These are phyloP conservation scores for Candida xiaguanensis DNA, from an alignment of 805 yeast genomes.

Conservation along the genomic window DNA sequence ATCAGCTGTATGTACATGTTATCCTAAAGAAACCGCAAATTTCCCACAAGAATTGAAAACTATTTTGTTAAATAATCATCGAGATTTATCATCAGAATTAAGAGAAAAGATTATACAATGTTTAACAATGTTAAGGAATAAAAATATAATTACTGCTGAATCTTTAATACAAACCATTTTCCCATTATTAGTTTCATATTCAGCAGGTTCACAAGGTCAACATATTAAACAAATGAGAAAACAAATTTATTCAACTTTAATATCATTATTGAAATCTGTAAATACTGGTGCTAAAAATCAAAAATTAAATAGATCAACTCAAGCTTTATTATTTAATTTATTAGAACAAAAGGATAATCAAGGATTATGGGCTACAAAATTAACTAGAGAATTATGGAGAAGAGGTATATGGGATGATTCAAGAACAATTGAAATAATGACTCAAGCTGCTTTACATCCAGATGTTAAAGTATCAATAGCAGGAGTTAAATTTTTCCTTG, in stretches of 20 bases:
- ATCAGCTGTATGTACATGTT: constrained; percentile 86
- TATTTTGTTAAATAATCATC: constrained; percentile 70
- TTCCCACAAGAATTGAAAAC: constrained; percentile 80
- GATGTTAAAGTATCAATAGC: constrained; percentile 85
- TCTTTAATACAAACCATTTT: constrained; percentile 79
- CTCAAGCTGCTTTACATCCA: constrained; percentile 87
- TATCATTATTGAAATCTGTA: constrained; percentile 73
- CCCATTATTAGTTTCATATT: constrained; percentile 74
- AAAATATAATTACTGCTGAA: constrained; percentile 75
- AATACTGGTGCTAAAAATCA: constrained; percentile 90
- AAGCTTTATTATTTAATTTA: constrained; percentile 84
- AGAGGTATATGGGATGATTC: constrained; percentile 98
- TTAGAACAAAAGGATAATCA: constrained; percentile 73
- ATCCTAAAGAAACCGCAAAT: constrained; percentile 79
- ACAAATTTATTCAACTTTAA: constrained; percentile 75
- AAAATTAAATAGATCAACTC: constrained; percentile 83
- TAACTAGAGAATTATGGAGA: constrained; percentile 95
- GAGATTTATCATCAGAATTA: constrained; percentile 76
- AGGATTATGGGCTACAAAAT: constrained; percentile 94
- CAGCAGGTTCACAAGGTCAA: constrained; percentile 46
- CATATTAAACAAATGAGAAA: constrained; percentile 81
- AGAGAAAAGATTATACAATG: constrained; percentile 90
- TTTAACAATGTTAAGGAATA: constrained; percentile 85
- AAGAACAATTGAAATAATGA: constrained; percentile 95
- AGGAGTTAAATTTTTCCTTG: constrained; percentile 87